phyloP scores from a whole-genome alignment of 169 alveolate species.

The Eimeria tenella region DNA sequence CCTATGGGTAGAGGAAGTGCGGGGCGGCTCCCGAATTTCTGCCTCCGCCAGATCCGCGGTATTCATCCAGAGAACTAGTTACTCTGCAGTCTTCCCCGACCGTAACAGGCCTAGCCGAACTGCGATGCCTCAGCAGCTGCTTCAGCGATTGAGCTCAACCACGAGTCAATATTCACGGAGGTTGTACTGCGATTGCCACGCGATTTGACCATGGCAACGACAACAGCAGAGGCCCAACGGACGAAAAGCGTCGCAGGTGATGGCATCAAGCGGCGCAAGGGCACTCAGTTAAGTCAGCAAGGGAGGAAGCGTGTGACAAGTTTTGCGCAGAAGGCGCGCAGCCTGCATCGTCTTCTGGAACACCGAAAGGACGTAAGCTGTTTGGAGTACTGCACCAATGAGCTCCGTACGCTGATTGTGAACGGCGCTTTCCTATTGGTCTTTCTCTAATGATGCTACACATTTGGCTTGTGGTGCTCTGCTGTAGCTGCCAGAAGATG shows the following conservation, averaged over 20 bases:
- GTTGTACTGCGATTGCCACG: too few species aligned
- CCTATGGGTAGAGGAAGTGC: too few species aligned
- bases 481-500: slow-evolving; percentile 55
- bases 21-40: too few species aligned
- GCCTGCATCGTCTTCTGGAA: slow-evolving; percentile 60
- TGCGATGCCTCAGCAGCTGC: too few species aligned
- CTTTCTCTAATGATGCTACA: not conserved
- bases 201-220: not conserved
- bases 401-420: not conserved
- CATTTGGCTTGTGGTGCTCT: not conserved
- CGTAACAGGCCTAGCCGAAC: too few species aligned
- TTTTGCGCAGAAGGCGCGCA: slow-evolving; percentile 66
- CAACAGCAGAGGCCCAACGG: not conserved
- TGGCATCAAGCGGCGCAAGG: not conserved
- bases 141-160: too few species aligned
- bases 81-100: too few species aligned
- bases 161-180: too few species aligned
- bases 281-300: not conserved
- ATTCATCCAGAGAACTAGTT: too few species aligned
- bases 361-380: slow-evolving; percentile 30
- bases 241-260: not conserved
- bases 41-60: too few species aligned
- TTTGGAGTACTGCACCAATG: not conserved
- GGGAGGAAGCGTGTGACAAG: slow-evolving; percentile 40
- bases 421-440: not conserved